Evolutionary conservation across 2,329 filamentous ascomycete species (phyloP).

Genomic region (Alternaria postmessia): DNA sequence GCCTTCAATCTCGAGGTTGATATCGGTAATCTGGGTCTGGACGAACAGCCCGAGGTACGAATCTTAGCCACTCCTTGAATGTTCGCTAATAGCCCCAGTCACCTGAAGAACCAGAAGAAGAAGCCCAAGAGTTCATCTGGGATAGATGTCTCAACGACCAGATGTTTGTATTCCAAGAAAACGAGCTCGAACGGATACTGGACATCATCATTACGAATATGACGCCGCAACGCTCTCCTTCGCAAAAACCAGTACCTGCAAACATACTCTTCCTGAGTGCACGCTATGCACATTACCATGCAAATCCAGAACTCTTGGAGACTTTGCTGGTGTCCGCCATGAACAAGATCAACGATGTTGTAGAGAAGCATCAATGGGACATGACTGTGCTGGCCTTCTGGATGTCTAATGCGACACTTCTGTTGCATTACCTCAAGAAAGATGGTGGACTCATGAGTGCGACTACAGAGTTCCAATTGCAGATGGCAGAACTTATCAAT

Average conservation of each 20-base stretch:
- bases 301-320: slow-evolving; percentile 82
- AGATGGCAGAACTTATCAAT: slow-evolving; percentile 93
- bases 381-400: slow-evolving; percentile 99
- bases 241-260: slow-evolving; percentile 97
- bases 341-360: slow-evolving; percentile 95
- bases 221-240: slow-evolving; percentile 92
- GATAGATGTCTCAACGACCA: slow-evolving; percentile 93
- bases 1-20: slow-evolving; percentile 97
- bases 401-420: slow-evolving; percentile 94
- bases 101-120: slow-evolving; percentile 82
- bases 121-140: slow-evolving; percentile 96
- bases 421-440: slow-evolving; percentile 98
- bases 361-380: slow-evolving; percentile 97
- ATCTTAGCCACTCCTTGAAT: slow-evolving; percentile 21
- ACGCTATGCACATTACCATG: slow-evolving; percentile 95
- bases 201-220: slow-evolving; percentile 98
- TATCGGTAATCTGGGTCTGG: slow-evolving; percentile 91
- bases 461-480: slow-evolving; percentile 88
- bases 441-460: slow-evolving; percentile 81
- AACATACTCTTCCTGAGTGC: slow-evolving; percentile 97
- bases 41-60: slow-evolving; percentile 89
- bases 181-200: slow-evolving; percentile 87
- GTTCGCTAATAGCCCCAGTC: slow-evolving; percentile 36
- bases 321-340: slow-evolving; percentile 85
- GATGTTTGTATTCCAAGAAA: slow-evolving; percentile 99